Evolutionary conservation across 2,329 filamentous ascomycete species (phyloP), one percentile per base, ranked within the genome.

Genomic region (Penicillium sp.): DNA sequence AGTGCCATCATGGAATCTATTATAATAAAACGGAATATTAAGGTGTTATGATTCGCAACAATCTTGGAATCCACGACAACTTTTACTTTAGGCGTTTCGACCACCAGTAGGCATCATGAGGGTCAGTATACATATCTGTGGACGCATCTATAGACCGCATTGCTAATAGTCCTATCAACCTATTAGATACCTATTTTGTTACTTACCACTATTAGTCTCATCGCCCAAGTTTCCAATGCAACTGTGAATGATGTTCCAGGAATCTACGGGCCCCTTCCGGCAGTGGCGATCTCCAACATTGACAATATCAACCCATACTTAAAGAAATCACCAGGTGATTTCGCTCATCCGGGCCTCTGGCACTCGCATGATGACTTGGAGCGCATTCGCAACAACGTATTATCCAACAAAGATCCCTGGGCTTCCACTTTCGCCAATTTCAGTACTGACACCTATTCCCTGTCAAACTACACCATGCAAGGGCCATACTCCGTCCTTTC

Each of bases 351-450:
- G 1, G 67, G 66, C 3, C 55, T 69, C 6, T 67, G 66, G 62
- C 67, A 69, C 52, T 67, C 63, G 2, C 65, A 67, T 43, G 55
- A 60, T 7, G 61, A 68, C 13, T 58, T 70, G 8, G 63, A 68
- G 44, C 58, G 57, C 5, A 64, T 66, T 3, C 58, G 63, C 1
- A 58, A 55, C 11, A 58, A 58, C 19, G 60, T 67, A 10, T n/a
- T 55, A 5, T 25, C 33, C 1, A 48, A 50, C 2, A 57, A 50
- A 19, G 67, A 70, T 14, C 67, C 68, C 2, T 69, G 67, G 68
- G 53, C 55, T 69, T 76, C 58, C 50, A 59, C 35, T 67, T 77
- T 70, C 61, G 29, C 66, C 25, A 67, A 68, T 0, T 75, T 75
- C 1, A 62, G 70, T 7, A 46, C 58, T 0, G 66, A 77, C 2